Base-by-base conservation (phyloP, 1,139 yeast species). In the Geotrichum australiense region DNA sequence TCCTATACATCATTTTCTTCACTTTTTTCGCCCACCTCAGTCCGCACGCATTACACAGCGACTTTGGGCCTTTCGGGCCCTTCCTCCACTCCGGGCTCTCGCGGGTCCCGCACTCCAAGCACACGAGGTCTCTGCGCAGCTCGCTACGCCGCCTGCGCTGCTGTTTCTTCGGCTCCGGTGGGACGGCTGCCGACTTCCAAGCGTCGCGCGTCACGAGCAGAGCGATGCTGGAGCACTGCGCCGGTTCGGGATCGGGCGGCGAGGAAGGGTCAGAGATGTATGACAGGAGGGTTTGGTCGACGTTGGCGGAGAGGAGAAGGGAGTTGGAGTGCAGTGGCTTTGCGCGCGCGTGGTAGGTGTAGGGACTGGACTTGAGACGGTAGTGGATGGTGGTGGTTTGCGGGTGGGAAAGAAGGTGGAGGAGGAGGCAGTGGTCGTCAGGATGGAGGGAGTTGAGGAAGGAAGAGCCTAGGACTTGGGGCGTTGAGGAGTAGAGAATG, bases 1-100 rank as follows among this genome's bases (percentile, higher is more conserved):
- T n/a, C n/a, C n/a, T n/a, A n/a, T n/a, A n/a, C n/a, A 52, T 27
- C 30, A 27, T 27, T 27, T 14, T 27, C 30, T 27, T 27, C 14
- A 27, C 14, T 52, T 59, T 53, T 53, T 66, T 66, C 18, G 70
- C 68, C 58, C 64, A 79, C 47, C 76, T 72, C 47, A 77, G 66
- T 0, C 83, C 83, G 57, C 83, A 77, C 1, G 82, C 81, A 53
- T 76, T 76, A 59, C 83, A 76, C 47, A 76, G 64, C 1, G 81
- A 76, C 50, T 79, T 68, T 14, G 77, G 78, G 0, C 82, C 82
- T 43, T 71, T 70, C 4, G 82, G 83, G 2, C 83, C 83, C 49
- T 78, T 65, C 49, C 83, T 65, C 83, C 83, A 76, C 53, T 76
- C 82, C 4, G 82, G 82, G 4, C 80, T 73, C 51, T 76, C 79